Evolutionary conservation across 1,284 basidiomycete species (phyloP), one percentile per base, ranked within the genome.

Genomic region (Kwoniella shivajii): DNA sequence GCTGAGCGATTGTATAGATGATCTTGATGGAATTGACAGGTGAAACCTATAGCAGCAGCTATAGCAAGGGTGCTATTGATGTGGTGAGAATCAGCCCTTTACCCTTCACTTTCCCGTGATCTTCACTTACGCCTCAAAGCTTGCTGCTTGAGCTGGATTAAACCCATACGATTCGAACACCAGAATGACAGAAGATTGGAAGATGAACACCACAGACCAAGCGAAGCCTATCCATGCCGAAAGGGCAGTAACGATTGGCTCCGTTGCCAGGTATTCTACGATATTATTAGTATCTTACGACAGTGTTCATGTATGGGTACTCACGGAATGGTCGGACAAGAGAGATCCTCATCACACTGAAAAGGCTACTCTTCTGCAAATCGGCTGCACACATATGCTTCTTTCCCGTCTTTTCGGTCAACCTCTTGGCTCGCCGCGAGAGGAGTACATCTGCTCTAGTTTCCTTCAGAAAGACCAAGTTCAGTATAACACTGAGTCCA

Each of bases 21-120:
- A 46, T 75, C 72, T 58, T 74, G 73, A 54, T 69, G 75, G 56
- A 47, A 73, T 73, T 90, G 88, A 38, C 86, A 85, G 24, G 88
- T 66, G 37, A 88, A 86, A 0, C 89, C 90, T 37, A 91, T 57
- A 63, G 84, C 82, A 1, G 88, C 85, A 10, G 90, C 90, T 34
- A 81, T 65, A 61, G 87, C 65, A 6, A 74, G 66, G 1, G 61
- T 56, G 11, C 74, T 72, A 43, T n/a, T 13, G 16, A 36, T n/a
- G 29, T n/a, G n/a, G n/a, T n/a, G n/a, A n/a, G n/a, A n/a, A n/a
- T n/a, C n/a, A 43, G 11, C 11, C 20, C 4, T 27, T 10, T 27
- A 47, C 24, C 38, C 26, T 2, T n/a, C n/a, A n/a, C n/a, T n/a
- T n/a, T n/a, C n/a, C n/a, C n/a, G n/a, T n/a, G n/a, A 14, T 5